A percentile compares a stretch with the other conserved stretches of the same genome.
Conservation (phyloP, 73 alveolate genomes). For the Paramecium octaurelia region DNA sequence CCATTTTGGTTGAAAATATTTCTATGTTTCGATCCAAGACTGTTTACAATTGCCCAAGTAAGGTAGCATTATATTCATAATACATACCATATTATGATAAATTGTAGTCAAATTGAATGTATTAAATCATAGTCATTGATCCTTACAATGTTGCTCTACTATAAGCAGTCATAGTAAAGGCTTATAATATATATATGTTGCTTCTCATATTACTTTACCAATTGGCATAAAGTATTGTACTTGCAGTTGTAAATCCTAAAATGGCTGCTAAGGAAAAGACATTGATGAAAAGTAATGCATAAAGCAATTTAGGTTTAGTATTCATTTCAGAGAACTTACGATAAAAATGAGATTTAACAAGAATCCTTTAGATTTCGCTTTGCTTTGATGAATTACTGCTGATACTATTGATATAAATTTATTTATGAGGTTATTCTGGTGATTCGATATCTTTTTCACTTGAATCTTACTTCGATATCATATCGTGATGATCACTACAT, state of each 20-base stretch:
- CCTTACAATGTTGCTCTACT: conserved; percentile 33
- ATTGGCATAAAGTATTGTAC: neutral
- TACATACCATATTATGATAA: neutral
- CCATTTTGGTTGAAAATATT: neutral
- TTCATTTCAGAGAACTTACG: neutral
- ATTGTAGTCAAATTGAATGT: neutral
- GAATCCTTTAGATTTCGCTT: conserved; percentile 23
- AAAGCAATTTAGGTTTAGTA: neutral
- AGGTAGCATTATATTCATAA: neutral
- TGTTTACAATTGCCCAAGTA: neutral
- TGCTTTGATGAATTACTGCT: neutral
- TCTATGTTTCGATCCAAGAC: neutral
- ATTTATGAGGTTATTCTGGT: neutral
- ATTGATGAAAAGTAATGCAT: neutral
- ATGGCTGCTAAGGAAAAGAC: neutral
- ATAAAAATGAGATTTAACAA: conserved; percentile 28
- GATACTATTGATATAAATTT: neutral
- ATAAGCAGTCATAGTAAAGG: conserved; percentile 26
- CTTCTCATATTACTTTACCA: conserved; percentile 16
- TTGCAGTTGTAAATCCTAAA: neutral
- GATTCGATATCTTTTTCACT: neutral
- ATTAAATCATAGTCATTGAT: neutral
- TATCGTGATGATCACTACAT: conserved; percentile 26
- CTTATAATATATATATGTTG: conserved; percentile 23
- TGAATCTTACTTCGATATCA: neutral